phyloP scores from a whole-genome alignment of 176 grass and related monocot genomes.

The Cenchrus purpureus region DNA sequence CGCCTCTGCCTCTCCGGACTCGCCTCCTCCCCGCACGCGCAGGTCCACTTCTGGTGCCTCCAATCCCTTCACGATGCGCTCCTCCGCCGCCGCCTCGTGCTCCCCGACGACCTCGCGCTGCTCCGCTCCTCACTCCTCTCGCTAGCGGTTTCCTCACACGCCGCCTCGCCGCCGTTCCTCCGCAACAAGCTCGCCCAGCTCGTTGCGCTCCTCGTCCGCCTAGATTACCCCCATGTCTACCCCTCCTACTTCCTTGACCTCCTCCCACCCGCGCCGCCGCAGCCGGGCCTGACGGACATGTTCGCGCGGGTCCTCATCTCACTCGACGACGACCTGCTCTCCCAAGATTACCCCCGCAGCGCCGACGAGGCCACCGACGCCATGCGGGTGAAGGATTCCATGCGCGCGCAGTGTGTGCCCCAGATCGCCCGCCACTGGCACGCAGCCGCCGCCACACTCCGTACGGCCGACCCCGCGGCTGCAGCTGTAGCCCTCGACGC shows the following conservation, averaged over 20 bases:
- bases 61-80: slow-evolving; percentile 77
- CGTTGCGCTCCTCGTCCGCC: slow-evolving; percentile 73
- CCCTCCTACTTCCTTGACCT: slow-evolving; percentile 69
- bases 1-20: slow-evolving; percentile 83
- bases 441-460: slow-evolving; percentile 55
- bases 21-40: slow-evolving; percentile 53
- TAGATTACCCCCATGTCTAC: slow-evolving; percentile 78
- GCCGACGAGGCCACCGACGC: slow-evolving; percentile 61
- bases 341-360: slow-evolving; percentile 80
- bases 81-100: slow-evolving; percentile 56
- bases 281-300: slow-evolving; percentile 71
- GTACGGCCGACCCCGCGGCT: slow-evolving; percentile 50
- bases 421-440: slow-evolving; percentile 96
- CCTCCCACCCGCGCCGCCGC: slow-evolving; percentile 56
- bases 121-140: slow-evolving; percentile 83
- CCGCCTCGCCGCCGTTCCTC: slow-evolving; percentile 68
- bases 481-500: slow-evolving; percentile 73
- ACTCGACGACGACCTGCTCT: slow-evolving; percentile 88
- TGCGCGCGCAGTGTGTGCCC: slow-evolving; percentile 87
- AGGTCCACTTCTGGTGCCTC: slow-evolving; percentile 96
- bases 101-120: slow-evolving; percentile 53
- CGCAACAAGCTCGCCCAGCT: slow-evolving; percentile 93
- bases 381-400: slow-evolving; percentile 82
- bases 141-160: slow-evolving; percentile 52
- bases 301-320: slow-evolving; percentile 79